Evolutionary conservation across 1,139 yeast genomes (phyloP).

Genomic region (Ogataea hybrid): DNA sequence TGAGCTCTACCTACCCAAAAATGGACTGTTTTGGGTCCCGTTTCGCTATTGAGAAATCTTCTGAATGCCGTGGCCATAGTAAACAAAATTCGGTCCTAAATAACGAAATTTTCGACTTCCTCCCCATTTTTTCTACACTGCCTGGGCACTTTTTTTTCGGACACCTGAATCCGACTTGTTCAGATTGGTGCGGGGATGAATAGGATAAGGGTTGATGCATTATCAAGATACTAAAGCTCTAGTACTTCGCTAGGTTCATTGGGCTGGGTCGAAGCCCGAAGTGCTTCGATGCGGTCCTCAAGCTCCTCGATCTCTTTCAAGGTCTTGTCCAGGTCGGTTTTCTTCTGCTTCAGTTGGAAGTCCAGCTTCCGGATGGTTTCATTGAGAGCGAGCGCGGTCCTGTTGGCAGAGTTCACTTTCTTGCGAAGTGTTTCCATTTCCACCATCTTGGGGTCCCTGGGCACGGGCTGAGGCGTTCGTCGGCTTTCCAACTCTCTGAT

Average conservation of each 20-base stretch:
- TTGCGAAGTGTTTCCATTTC: constrained; percentile 10
- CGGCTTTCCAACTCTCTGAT: constrained; percentile 13
- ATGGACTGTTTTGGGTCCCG: constrained; percentile 95
- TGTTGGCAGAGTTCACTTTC: constrained; percentile 14
- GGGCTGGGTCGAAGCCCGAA: background rate
- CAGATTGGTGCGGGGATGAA: constrained; percentile 6
- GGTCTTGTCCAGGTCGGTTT: constrained; percentile 11
- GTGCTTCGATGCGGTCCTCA: constrained; percentile 8
- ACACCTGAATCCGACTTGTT: constrained; percentile 6
- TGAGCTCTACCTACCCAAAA: constrained; percentile 61
- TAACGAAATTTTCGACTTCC: constrained; percentile 1
- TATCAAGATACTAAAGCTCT: background rate
- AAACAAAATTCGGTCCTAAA: background rate
- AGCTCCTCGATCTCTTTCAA: constrained; percentile 9
- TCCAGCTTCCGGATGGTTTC: constrained; percentile 12
- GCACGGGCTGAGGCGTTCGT: constrained; percentile 8
- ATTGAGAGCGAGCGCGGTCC: constrained; percentile 9
- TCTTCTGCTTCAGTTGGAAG: constrained; percentile 5
- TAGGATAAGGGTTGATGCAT: background rate
- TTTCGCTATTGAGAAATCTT: constrained; percentile 76
- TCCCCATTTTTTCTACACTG: background rate
- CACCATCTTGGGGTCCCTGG: constrained; percentile 1
- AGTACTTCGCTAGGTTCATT: background rate
- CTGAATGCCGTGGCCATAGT: constrained; percentile 47
- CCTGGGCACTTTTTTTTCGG: constrained; percentile 5